phyloP scores from a whole-genome alignment of 2,329 filamentous ascomycete genomes.

The Xylaria sp. region DNA sequence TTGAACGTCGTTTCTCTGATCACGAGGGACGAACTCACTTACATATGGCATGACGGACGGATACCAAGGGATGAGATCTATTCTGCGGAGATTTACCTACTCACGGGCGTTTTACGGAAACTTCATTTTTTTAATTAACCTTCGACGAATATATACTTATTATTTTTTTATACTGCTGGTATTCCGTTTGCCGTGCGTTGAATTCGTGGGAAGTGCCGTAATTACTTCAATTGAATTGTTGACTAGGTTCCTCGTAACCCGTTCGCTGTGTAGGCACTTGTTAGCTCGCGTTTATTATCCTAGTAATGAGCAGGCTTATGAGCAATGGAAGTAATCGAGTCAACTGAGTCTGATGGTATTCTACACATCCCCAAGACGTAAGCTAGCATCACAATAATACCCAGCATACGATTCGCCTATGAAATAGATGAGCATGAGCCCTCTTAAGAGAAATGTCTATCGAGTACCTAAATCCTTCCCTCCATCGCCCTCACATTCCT shows the following conservation, averaged over 20 bases:
- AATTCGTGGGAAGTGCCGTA: too few relatives aligned
- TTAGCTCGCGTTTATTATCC: too few relatives aligned
- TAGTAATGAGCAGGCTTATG: too few relatives aligned
- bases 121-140: constrained; percentile 21
- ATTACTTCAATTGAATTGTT: too few relatives aligned
- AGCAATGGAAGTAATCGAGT: too few relatives aligned
- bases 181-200: not conserved
- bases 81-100: not conserved
- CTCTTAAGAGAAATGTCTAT: not conserved
- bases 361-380: too few relatives aligned
- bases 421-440: too few relatives aligned
- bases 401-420: too few relatives aligned
- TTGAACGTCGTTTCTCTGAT: not conserved
- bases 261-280: too few relatives aligned
- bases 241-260: too few relatives aligned
- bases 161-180: constrained; percentile 1
- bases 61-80: constrained; percentile 9
- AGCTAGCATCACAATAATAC: too few relatives aligned
- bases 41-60: not conserved
- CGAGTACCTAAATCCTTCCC: not conserved
- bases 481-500: not conserved
- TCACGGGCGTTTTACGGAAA: not conserved
- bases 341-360: too few relatives aligned
- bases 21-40: not conserved
- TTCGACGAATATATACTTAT: constrained; percentile 34